Base-by-base conservation (phyloP, 1,139 yeast species). In the Kurtzmaniella quercitrusa region DNA sequence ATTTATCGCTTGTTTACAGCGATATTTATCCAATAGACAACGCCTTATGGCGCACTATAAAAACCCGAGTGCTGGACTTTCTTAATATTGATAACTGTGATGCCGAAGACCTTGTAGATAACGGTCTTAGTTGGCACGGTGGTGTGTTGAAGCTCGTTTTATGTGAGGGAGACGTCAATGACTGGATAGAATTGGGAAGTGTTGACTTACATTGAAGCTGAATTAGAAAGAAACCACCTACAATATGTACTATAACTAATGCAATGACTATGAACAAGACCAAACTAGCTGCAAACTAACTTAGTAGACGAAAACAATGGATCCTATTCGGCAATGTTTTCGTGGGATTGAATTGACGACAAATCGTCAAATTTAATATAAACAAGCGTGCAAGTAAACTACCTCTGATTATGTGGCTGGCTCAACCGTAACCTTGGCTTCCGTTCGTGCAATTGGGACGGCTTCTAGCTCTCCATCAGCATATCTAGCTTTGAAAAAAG, bases 401-500 rank as follows among this genome's bases (percentile, higher is more conserved):
- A 11, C 26, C 11, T 6, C 26, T 9, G 15, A 16, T 32, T 15
- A 15, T n/a, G 18, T 9, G 9, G 17, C 35, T 16, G 14, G 34
- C 19, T 32, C 34, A 4, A 7, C 20, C 15, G 36, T 9, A 8
- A 19, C 21, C 14, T 32, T 32, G 19, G 20, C 20, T 17, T 33
- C 36, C n/a, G 30, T 26, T 14, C 30, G 30, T 26, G 30, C 30
- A 12, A 26, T 57, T 5, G 74, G 73, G 38, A 69, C 68, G 2
- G 76, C 74, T 15, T 68, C 68, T 53, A 71, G 64, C 44, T 69
- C 75, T 2, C 74, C 76, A 44, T 70, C 76, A 21, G 68, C 54
- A 47, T 72, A 71, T n/a, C 64, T 61, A n/a, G 83, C 82, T 59
- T 74, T 84, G 74, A 93, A 93, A 61, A 93, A 93, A 1, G 98